Evolutionary conservation across 305 asterid genomes (phyloP).

Genomic region (Fraxinus floribunda): DNA sequence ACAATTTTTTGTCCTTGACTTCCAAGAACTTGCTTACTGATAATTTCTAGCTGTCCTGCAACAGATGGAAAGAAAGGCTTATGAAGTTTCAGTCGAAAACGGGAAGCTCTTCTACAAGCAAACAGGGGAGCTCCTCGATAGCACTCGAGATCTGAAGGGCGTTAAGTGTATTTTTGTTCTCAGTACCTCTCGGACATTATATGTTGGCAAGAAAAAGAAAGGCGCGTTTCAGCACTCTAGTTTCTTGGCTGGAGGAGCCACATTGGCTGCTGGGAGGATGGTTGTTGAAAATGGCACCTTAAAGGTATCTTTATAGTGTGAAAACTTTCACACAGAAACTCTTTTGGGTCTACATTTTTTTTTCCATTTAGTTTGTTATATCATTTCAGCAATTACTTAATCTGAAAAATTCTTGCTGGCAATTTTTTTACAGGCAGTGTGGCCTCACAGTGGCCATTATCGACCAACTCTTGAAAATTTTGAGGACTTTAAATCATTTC

Average conservation of each 20-base stretch:
- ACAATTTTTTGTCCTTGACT: background rate
- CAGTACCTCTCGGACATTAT: constrained; percentile 73
- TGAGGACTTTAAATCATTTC: constrained; percentile 70
- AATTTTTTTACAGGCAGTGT: constrained; percentile 63
- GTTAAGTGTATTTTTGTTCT: constrained; percentile 94
- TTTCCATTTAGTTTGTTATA: background rate
- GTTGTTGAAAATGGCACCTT: constrained; percentile 73
- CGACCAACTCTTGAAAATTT: constrained; percentile 87
- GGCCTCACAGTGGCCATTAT: constrained; percentile 99
- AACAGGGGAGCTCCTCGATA: constrained; percentile 61
- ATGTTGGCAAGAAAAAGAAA: constrained; percentile 78
- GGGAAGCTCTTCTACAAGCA: constrained; percentile 69
- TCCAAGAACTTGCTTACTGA: constrained; percentile 1
- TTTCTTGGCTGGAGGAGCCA: constrained; percentile 96
- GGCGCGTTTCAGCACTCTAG: constrained; percentile 97
- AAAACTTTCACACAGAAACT: background rate
- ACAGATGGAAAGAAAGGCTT: constrained; percentile 84
- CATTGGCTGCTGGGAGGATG: constrained; percentile 94
- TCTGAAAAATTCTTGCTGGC: constrained; percentile 4
- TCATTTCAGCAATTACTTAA: background rate
- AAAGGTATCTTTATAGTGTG: constrained; percentile 45
- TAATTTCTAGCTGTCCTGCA: background rate
- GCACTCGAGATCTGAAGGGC: constrained; percentile 57
- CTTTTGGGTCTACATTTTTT: background rate
- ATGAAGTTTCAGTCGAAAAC: constrained; percentile 69